These are phyloP conservation scores for Coniferiporia weirii DNA, from an alignment of 1,284 basidiomycete genomes.

Conservation along the genomic window DNA sequence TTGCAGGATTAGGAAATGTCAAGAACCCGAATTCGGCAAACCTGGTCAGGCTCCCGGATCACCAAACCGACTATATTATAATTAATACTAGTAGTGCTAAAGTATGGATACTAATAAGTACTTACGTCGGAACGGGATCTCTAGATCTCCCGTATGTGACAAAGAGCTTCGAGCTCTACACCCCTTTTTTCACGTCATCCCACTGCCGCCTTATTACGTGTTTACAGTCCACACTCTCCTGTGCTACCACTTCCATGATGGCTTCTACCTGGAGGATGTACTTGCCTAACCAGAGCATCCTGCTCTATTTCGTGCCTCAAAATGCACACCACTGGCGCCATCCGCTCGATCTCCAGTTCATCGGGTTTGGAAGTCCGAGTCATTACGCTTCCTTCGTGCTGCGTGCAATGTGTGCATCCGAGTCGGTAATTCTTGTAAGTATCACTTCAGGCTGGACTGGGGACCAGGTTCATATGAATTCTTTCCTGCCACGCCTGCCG, in stretches of 20 bases:
- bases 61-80: too few species aligned
- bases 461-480: background rate
- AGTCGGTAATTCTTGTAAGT: too few species aligned
- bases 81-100: too few species aligned
- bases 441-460: too few species aligned
- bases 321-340: background rate
- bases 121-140: background rate
- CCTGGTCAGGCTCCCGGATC: too few species aligned
- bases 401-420: background rate
- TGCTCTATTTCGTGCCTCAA: background rate
- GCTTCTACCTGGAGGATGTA: too few species aligned
- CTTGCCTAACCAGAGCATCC: too few species aligned
- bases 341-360: background rate
- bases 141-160: background rate
- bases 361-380: background rate
- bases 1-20: background rate
- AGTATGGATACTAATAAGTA: too few species aligned
- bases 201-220: slow-evolving; percentile 8
- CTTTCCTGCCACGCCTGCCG: background rate
- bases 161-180: background rate
- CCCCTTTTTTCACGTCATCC: background rate
- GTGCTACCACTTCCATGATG: background rate
- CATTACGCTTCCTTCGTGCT: background rate
- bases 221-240: background rate
- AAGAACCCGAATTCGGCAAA: background rate